These are phyloP conservation scores for Microthlaspi erraticum DNA, from an alignment of 345 rosid genomes.

Conservation along the genomic window DNA sequence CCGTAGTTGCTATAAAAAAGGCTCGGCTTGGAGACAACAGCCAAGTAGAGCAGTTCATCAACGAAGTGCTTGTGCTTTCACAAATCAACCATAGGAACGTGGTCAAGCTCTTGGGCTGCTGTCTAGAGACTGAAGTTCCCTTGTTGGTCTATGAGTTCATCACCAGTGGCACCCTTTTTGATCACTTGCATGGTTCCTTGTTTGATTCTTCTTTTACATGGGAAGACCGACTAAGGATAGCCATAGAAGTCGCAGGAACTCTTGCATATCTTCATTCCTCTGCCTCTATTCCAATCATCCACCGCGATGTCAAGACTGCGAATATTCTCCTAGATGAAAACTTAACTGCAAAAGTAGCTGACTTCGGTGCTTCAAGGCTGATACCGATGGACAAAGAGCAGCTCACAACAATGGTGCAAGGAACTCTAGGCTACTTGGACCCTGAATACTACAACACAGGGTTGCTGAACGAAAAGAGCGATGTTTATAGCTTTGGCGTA, in stretches of 20 bases:
- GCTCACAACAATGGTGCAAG: conserved; percentile 54
- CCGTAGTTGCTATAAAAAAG: conserved; percentile 45
- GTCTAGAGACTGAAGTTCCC: conserved; percentile 44
- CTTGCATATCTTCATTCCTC: conserved; percentile 55
- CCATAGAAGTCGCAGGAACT: conserved; percentile 46
- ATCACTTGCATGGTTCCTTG: conserved; percentile 39
- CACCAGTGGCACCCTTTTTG: conserved; percentile 39
- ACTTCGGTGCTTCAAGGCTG: conserved; percentile 57
- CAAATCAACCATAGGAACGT: conserved; percentile 56
- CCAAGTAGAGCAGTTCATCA: conserved; percentile 48
- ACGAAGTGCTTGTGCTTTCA: conserved; percentile 51
- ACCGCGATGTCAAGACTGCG: conserved; percentile 54
- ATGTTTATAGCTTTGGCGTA: conserved; percentile 60
- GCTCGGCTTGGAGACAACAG: conserved; percentile 40
- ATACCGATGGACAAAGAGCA: conserved; percentile 48
- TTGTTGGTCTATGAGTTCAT: conserved; percentile 45
- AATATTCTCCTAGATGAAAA: conserved; percentile 53
- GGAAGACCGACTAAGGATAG: conserved; percentile 49
- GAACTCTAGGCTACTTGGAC: conserved; percentile 53
- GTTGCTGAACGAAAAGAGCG: conserved; percentile 48
- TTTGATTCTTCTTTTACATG: conserved; percentile 37
- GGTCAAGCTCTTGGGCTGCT: conserved; percentile 47
- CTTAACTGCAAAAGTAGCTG: conserved; percentile 54
- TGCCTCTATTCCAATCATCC: conserved; percentile 51
- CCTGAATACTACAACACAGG: conserved; percentile 49